A percentile compares a stretch with the other conserved stretches of the same genome.
Evolutionary conservation across 768 basidiomycete genomes (phyloP).

Genomic region (Leccinellum albellum): DNA sequence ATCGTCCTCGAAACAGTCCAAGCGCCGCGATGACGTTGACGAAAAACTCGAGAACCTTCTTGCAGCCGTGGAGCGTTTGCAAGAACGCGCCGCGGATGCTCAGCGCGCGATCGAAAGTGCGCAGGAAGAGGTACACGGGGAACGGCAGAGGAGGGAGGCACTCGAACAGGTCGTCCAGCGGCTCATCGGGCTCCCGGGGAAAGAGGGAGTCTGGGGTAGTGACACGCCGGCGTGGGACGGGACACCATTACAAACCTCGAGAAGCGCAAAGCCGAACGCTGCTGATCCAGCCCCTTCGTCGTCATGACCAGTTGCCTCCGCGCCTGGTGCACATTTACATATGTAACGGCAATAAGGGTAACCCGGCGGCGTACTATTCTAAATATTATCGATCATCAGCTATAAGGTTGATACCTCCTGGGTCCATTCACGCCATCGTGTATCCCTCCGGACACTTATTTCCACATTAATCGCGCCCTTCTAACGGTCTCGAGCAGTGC

Average conservation of each 20-base stretch:
- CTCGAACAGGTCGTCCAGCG: constrained; percentile 61
- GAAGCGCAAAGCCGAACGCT: constrained; percentile 8
- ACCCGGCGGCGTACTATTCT: too few species aligned
- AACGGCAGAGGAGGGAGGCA: constrained; percentile 51
- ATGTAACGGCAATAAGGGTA: not conserved
- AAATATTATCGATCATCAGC: too few species aligned
- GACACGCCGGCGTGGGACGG: constrained; percentile 49
- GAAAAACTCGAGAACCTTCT: constrained; percentile 64
- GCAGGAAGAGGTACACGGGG: constrained; percentile 39
- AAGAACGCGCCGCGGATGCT: constrained; percentile 33
- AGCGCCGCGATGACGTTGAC: constrained; percentile 68
- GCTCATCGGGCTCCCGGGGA: constrained; percentile 51
- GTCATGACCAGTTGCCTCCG: constrained; percentile 2
- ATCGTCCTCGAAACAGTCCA: constrained; percentile 61
- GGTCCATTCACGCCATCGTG: not conserved
- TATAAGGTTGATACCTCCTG: not conserved
- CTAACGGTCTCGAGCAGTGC: too few species aligned
- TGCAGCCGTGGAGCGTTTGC: constrained; percentile 43
- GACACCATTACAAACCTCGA: constrained; percentile 51
- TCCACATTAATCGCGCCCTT: too few species aligned
- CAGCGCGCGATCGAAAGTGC: constrained; percentile 41
- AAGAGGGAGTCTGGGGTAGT: constrained; percentile 52
- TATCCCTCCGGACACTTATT: not conserved
- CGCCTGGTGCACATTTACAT: not conserved
- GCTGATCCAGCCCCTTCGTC: not conserved